These are phyloP conservation scores for Penicillium sumatraense DNA, from an alignment of 2,329 filamentous ascomycete genomes.

Conservation along the genomic window DNA sequence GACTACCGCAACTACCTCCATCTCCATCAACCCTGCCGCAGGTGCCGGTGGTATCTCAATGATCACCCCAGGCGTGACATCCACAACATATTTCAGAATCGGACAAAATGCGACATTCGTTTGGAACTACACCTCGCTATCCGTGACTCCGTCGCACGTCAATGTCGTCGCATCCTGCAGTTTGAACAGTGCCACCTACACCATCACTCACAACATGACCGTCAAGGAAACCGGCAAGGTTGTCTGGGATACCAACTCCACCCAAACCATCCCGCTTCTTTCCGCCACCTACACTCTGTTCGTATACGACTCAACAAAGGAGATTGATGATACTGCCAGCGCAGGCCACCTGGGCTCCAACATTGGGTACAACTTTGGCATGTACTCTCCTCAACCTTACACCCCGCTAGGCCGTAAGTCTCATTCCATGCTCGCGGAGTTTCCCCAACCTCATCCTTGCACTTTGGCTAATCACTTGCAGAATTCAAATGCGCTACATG, in stretches of 20 bases:
- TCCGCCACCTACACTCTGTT: conserved; percentile 67
- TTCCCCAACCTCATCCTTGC: background rate
- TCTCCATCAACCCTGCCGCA: conserved; percentile 57
- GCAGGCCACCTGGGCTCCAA: conserved; percentile 61
- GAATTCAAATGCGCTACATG: conserved; percentile 63
- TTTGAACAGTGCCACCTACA: conserved; percentile 63
- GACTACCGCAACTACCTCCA: conserved; percentile 37
- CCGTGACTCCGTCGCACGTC: conserved; percentile 61
- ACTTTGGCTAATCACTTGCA: conserved; percentile 25
- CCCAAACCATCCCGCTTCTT: conserved; percentile 56
- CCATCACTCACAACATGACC: conserved; percentile 63
- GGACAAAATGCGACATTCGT: conserved; percentile 65
- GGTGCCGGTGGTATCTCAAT: conserved; percentile 65
- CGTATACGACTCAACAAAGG: conserved; percentile 63
- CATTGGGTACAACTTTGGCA: conserved; percentile 62
- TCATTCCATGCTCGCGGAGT: background rate
- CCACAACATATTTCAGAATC: conserved; percentile 66
- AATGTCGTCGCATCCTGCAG: conserved; percentile 67
- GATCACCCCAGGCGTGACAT: conserved; percentile 60
- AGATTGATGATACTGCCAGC: conserved; percentile 54
- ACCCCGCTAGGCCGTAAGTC: conserved; percentile 54
- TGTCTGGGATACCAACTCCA: conserved; percentile 65
- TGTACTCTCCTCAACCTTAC: conserved; percentile 63
- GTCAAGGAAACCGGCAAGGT: conserved; percentile 57
- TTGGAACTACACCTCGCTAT: conserved; percentile 72